A percentile compares a stretch with the other conserved stretches of the same genome.
These are phyloP conservation scores for Chlorella sp. DNA, from an alignment of 139 green algal species.

Conservation along the genomic window DNA sequence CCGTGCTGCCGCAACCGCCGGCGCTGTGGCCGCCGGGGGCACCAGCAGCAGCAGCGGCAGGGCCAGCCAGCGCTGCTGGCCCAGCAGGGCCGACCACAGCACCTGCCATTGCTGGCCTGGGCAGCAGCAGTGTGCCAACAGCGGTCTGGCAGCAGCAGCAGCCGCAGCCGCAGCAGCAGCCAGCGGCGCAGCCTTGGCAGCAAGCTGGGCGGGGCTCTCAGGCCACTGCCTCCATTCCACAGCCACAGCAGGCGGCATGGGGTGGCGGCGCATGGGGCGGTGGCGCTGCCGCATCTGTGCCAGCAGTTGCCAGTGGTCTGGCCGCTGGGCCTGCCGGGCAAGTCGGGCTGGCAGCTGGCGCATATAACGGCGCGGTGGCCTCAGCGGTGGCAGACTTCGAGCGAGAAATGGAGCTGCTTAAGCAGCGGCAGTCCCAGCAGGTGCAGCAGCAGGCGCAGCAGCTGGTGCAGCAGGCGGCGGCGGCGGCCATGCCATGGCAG, in stretches of 20 bases:
- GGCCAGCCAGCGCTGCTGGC: neutral
- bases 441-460: neutral
- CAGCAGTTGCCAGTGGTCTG: too few species aligned
- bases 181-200: neutral
- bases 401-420: neutral
- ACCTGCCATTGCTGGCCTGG: neutral
- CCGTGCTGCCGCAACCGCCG: neutral
- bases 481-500: neutral
- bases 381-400: too few species aligned
- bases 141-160: neutral
- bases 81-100: neutral
- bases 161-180: neutral
- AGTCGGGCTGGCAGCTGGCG: too few species aligned
- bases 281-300: too few species aligned
- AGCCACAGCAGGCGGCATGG: too few species aligned
- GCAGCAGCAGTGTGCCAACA: neutral
- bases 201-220: neutral
- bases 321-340: too few species aligned
- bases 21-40: neutral
- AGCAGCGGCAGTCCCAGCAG: neutral
- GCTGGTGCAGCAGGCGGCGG: neutral
- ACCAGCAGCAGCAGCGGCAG: constrained; percentile 1
- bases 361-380: too few species aligned
- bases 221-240: too few species aligned
- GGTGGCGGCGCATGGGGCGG: too few species aligned